Evolutionary conservation across 352 stramenopile genomes (phyloP).

Genomic region (Lagenidium sp.): DNA sequence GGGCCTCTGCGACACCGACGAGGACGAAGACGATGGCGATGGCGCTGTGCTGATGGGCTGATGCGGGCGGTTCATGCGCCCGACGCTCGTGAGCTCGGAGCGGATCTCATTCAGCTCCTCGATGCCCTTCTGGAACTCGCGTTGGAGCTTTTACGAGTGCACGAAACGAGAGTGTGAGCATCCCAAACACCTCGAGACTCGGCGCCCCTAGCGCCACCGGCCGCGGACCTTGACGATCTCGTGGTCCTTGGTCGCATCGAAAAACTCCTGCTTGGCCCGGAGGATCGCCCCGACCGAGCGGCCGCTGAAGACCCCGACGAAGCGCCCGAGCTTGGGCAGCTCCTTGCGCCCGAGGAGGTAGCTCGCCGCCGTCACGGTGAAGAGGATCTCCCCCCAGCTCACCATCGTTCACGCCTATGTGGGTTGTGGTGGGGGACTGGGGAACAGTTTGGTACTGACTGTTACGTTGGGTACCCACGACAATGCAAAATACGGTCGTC

Average conservation of each 20-base stretch:
- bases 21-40: too few species aligned
- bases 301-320: constrained; percentile 47
- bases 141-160: constrained; percentile 60
- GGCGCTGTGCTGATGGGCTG: constrained; percentile 26
- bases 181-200: background rate
- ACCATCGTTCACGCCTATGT: too few species aligned
- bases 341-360: constrained; percentile 66
- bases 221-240: constrained; percentile 56
- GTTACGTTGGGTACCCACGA: too few species aligned
- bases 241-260: constrained; percentile 72
- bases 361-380: constrained; percentile 53
- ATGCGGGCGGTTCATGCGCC: constrained; percentile 45
- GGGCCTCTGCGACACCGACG: too few species aligned
- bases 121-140: constrained; percentile 68
- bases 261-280: constrained; percentile 78
- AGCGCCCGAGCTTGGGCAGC: constrained; percentile 55
- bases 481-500: too few species aligned
- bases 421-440: too few species aligned
- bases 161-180: too few species aligned
- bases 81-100: constrained; percentile 59
- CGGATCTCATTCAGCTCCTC: constrained; percentile 78
- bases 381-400: constrained; percentile 51
- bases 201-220: background rate
- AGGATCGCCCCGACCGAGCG: constrained; percentile 59
- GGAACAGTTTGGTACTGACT: too few species aligned